Percentiles rank a stretch among this genome's conserved stretches.
Evolutionary conservation across 495 filamentous ascomycete species (phyloP).

Genomic region (Halenospora varia): DNA sequence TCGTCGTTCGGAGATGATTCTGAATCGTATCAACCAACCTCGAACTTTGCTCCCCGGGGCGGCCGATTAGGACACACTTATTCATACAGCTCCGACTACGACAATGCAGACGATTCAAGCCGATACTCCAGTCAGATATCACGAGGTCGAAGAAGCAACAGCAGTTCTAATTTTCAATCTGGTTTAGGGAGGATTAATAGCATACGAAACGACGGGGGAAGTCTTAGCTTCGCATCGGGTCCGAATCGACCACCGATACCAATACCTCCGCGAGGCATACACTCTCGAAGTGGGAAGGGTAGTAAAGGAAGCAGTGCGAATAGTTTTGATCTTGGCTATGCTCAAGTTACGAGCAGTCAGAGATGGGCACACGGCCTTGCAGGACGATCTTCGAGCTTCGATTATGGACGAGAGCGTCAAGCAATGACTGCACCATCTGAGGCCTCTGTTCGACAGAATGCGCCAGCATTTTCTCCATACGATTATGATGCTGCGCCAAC

Average conservation of each 20-base stretch:
- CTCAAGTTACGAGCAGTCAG: slow-evolving; percentile 47
- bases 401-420: slow-evolving; percentile 50
- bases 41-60: slow-evolving; percentile 19
- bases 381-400: slow-evolving; percentile 74
- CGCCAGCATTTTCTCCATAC: slow-evolving; percentile 33
- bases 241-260: slow-evolving; percentile 12
- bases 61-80: slow-evolving; percentile 61
- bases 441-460: slow-evolving; percentile 26
- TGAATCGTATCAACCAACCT: slow-evolving; percentile 27
- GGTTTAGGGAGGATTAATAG: slow-evolving; percentile 62
- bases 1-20: slow-evolving; percentile 38
- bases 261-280: slow-evolving; percentile 28
- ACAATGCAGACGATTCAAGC: slow-evolving; percentile 59
- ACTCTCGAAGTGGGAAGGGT: slow-evolving; percentile 53
- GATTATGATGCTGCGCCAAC: slow-evolving; percentile 83
- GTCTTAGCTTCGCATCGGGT: slow-evolving; percentile 15
- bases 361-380: slow-evolving; percentile 54
- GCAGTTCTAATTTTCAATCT: slow-evolving; percentile 69
- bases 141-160: slow-evolving; percentile 72
- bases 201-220: slow-evolving; percentile 39
- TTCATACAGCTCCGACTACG: slow-evolving; percentile 70
- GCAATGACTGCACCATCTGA: slow-evolving; percentile 22
- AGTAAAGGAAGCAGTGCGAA: slow-evolving; percentile 73
- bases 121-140: slow-evolving; percentile 54
- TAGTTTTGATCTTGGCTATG: slow-evolving; percentile 62